Evolutionary conservation across 352 stramenopile species (phyloP), one percentile per base, ranked within the genome.

Genomic region (Aphanomyces stellatus): DNA sequence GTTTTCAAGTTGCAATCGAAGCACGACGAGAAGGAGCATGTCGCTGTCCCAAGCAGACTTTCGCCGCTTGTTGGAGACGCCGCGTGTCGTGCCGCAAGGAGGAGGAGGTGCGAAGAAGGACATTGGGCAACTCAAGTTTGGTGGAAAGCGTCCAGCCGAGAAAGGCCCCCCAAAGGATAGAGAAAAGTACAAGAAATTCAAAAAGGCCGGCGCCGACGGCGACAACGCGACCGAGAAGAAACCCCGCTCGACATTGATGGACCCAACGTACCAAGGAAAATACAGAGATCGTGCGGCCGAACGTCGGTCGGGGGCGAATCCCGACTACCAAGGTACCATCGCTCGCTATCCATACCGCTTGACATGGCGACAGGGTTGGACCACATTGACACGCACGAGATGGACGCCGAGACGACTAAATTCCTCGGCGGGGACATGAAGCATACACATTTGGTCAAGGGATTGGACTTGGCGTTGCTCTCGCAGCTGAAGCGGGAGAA

Each of bases 361-460:
- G 53, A 48, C 19, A 22, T 62, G 22, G 13, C 31, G 24, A n/a
- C 35, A 22, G 51, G 15, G 8, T 31, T 37, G 8, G 53, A 34
- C 0, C 19, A 42, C 33, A n/a, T 80, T 5, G 76, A 88, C 17
- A 72, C 72, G 0, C 72, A 80, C n/a, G 72, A 85, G 40, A 82
- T 88, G 6, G 74, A 90, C 51, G 69, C 70, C n/a, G 78, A 94
- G 49, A 84, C 90, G 68, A 95, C 68, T 67, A 94, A 94, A 72
- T 91, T 90, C 49, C 68, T 94, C 3, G 84, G 80, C 27, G 84
- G 87, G 43, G 87, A 96, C 61, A 74, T 91, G 69, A 77, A 87
- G 60, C 85, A 93, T 74, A 93, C 90, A 33, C 88, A 96, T 72
- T 62, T 96, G 19, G 88, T 96, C 3, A 97, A 95, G 77, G 91